Base-by-base conservation (phyloP, 495 filamentous ascomycete species). In the Glarea lozoyensis region DNA sequence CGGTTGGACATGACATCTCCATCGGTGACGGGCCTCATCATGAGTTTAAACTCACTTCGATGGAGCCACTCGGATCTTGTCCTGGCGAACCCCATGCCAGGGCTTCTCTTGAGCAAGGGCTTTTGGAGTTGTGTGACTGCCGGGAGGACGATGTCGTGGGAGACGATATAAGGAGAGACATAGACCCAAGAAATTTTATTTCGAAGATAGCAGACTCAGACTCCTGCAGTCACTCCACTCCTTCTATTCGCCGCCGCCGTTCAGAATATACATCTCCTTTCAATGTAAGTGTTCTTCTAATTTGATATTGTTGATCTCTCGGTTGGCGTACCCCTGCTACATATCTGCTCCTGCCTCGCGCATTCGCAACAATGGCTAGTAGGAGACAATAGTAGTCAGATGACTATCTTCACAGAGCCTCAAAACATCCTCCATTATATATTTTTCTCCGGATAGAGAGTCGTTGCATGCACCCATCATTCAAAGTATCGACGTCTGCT, bases 61-160 rank as follows among this genome's bases (percentile, higher is more conserved):
- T 50, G 42, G 52, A 40, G 43, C 39, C 47, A 38, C 46, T 50
- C 43, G 46, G 39, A 33, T 31, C 32, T 37, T 29, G 39, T 32
- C 37, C 46, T 43, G 43, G 46, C 35, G 46, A 40, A 34, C 16
- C 40, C 12, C n/a, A 16, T 32, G 23, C 17, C 6, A 19, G 35
- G 35, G 6, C 11, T 16, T 18, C 13, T 37, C 6, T 13, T 13
- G 27, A 30, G 17, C 13, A 30, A 9, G 11, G 20, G 36, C 9
- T 19, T 33, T 43, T 43, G 35, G 4, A n/a, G 25, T 29, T 7
- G 25, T 29, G 25, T 7, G 25, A 7, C 7, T 7, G 25, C 25
- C n/a, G 7, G 25, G 25, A 29, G 7, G 25, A 7, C 7, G 25
- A 29, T 7, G 25, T 7, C 25, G 25, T 29, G 7, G 7, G 25